Percentiles rank a stretch among this genome's conserved stretches.
These are phyloP conservation scores for Aspergillus fijiensis DNA, from an alignment of 2,329 filamentous ascomycete species.

Conservation along the genomic window DNA sequence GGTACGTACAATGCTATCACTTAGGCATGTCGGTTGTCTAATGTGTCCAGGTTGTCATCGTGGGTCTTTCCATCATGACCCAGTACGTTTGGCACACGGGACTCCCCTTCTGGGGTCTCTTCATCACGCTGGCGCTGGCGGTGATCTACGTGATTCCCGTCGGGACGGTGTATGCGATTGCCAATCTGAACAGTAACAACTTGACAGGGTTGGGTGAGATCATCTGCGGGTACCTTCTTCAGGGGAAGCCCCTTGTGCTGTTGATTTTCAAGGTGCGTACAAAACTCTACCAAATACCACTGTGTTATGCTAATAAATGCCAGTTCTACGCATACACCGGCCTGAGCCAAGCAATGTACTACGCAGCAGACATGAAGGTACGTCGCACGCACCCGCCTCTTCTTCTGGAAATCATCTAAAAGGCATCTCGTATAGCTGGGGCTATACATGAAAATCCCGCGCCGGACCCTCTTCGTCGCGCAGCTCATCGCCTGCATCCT, in stretches of 20 bases:
- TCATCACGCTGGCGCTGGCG: conserved; percentile 41
- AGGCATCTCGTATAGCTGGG: conserved; percentile 35
- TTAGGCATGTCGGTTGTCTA: conserved; percentile 25
- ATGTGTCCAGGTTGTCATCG: conserved; percentile 46
- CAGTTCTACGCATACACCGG: conserved; percentile 61
- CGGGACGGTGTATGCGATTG: conserved; percentile 42
- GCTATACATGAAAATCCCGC: conserved; percentile 52
- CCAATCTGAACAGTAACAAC: conserved; percentile 43
- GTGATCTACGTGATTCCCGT: conserved; percentile 42
- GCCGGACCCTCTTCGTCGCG: conserved; percentile 46
- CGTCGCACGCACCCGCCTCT: conserved; percentile 33
- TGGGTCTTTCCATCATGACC: conserved; percentile 32
- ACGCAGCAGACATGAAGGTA: conserved; percentile 54
- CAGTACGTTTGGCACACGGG: conserved; percentile 33
- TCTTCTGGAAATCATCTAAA: not conserved
- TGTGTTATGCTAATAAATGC: conserved; percentile 52
- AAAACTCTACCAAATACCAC: no score
- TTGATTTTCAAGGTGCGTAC: conserved; percentile 34
- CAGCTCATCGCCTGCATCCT: conserved; percentile 50
- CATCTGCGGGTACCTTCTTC: conserved; percentile 43
- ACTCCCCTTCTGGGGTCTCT: conserved; percentile 42
- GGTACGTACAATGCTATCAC: conserved; percentile 6
- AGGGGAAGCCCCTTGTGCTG: conserved; percentile 43
- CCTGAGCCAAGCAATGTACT: conserved; percentile 50
- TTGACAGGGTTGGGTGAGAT: conserved; percentile 44